A percentile compares a stretch with the other conserved stretches of the same genome.
phyloP scores from a whole-genome alignment of 768 basidiomycete species.

The Lanmaoa pseudosensibilis region DNA sequence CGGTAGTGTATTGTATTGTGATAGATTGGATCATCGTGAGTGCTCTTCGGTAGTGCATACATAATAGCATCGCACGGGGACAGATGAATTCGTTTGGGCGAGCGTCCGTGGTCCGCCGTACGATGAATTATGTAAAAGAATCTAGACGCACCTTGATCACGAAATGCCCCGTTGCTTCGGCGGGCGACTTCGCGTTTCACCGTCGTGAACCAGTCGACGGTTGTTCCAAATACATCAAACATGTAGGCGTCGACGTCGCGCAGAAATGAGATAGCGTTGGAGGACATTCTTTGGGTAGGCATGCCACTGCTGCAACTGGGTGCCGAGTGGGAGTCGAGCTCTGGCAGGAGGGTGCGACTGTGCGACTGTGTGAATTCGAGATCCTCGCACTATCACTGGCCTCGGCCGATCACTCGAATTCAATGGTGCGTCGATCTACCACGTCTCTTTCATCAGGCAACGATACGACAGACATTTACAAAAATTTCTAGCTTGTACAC shows the following conservation, averaged over 20 bases:
- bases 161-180: slow-evolving; percentile 13
- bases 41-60: neutral
- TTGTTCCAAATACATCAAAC: slow-evolving; percentile 54
- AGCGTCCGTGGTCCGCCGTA: too few relatives aligned
- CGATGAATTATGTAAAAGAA: neutral
- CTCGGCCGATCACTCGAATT: too few relatives aligned
- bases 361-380: too few relatives aligned
- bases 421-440: too few relatives aligned
- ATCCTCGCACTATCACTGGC: too few relatives aligned
- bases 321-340: neutral
- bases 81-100: neutral
- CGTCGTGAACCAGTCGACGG: slow-evolving; percentile 43
- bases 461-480: too few relatives aligned
- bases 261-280: neutral
- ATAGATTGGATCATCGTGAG: neutral
- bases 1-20: neutral
- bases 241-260: slow-evolving; percentile 41
- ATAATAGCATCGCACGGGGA: neutral
- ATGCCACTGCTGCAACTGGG: neutral
- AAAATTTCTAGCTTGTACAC: too few relatives aligned
- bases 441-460: too few relatives aligned
- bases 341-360: neutral
- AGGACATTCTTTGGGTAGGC: neutral
- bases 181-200: slow-evolving; percentile 20
- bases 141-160: slow-evolving; percentile 12